Evolutionary conservation across 2,329 filamentous ascomycete genomes (phyloP), one percentile per base, ranked within the genome.

Genomic region (Fusarium sulawesiense): DNA sequence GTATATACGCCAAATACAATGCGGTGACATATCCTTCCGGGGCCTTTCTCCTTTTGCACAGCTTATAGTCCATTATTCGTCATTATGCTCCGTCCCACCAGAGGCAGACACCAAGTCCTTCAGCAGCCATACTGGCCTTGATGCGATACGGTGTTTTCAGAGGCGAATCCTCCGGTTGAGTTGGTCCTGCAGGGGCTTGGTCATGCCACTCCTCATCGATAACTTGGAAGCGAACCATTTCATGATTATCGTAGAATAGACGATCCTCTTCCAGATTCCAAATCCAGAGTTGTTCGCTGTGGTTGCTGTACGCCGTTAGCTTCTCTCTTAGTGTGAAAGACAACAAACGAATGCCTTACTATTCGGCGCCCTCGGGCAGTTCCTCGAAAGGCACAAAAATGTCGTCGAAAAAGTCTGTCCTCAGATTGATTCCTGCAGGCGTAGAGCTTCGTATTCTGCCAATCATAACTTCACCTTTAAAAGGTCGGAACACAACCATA

Each of bases 361-460:
- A 97, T 77, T 88, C 87, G 27, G 90, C 89, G n/a, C 89, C 89
- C 29, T 92, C 88, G 41, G 94, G 92, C 6, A 97, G 85, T 69
- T 93, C 89, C 58, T 89, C 87, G 37, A 88, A 89, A 2, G 88
- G 93, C 68, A 98, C 89, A 63, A 93, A 91, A 32, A 99, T 93
- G 69, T 98, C 94, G 73, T 95, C 92, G 74, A 98, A 99, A 79
- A 99, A 99, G 68, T 97, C 93, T 6, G 94, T 91, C 50, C 90
- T 89, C 64, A 98, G 85, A 75, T 90, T 89, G 75, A 97, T 93
- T 40, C 92, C 94, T 3, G 90, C 83, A 10, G 89, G 85, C 2
- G 87, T 91, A 37, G 91, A 90, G 70, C 89, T 90, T 69, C 91
- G 91, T 79, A 99, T 98, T 70, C 90, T 91, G 18, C 93, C 96